Base-by-base conservation (phyloP, 2,329 filamentous ascomycete species). In the Venturia nashicola region DNA sequence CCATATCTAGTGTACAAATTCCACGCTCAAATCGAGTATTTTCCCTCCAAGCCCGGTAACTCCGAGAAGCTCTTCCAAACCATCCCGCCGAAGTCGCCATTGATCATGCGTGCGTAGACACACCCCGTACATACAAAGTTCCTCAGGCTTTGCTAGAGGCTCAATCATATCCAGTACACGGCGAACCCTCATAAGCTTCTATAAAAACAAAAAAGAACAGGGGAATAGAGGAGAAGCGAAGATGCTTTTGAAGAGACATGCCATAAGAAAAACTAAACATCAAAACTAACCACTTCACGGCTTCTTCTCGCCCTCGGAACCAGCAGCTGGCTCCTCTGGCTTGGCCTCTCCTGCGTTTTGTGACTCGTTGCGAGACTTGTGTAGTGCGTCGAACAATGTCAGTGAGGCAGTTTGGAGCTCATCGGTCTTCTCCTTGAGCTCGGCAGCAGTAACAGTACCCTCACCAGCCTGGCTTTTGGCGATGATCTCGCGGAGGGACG, bases 311-410 rank as follows among this genome's bases (percentile, higher is more conserved):
- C 82, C 86, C 75, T 89, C 86, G 66, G 74, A 69, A 64, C 77
- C 77, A 71, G 72, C 69, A 71, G 70, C 67, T 68, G 71, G 68
- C 70, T 75, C 71, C 66, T 69, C 70, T 62, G 71, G 78, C 76
- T 78, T 79, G 40, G 36, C 59, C 71, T 79, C 70, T 27, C 27
- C 27, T 73, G 80, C 76, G 70, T 81, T 71, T 65, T 67, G 65
- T 67, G 75, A 82, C 81, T 92, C 89, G 70, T 79, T 77, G 71
- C 90, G 88, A 70, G 93, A 91, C 84, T 96, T 95, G 89, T 99
- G 93, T 90, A 99, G 96, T 89, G 97, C 97, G 83, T 97, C 94
- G 78, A 99, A 97, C 73, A 97, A 87, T 80, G 90, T 96, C 80
- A 99, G 83, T 79, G 89, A 93, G 70, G 93, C 90, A 76, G 89